Conservation (phyloP, 1,284 basidiomycete genomes). For the Trametes versicolor region DNA sequence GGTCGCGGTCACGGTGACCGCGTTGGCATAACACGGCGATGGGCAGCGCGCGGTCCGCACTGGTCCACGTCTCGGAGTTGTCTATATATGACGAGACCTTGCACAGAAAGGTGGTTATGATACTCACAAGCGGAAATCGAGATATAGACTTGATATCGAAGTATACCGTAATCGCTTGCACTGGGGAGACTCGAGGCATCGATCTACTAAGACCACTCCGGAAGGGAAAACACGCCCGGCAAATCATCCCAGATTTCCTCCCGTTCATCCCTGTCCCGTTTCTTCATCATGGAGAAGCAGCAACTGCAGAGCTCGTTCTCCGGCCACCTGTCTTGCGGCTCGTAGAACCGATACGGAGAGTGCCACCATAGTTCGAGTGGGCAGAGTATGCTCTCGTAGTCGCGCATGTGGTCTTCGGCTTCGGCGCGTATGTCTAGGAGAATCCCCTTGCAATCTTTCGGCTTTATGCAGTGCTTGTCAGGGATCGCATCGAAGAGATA, state of each 20-base stretch:
- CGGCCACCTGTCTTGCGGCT: background rate
- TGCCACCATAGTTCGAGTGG: background rate
- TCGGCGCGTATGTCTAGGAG: background rate
- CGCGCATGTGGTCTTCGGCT: background rate
- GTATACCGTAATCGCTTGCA: too few species aligned
- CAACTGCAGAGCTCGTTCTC: background rate
- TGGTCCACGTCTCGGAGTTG: slow-evolving; percentile 21
- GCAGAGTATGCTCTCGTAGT: background rate
- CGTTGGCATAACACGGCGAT: slow-evolving; percentile 11
- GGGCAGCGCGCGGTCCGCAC: slow-evolving; percentile 5
- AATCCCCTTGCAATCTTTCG: background rate
- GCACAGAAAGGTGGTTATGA: slow-evolving; percentile 16
- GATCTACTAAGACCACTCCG: too few species aligned
- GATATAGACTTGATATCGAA: slow-evolving; percentile 13
- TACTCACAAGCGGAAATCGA: too few species aligned
- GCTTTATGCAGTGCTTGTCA: background rate
- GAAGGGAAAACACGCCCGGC: too few species aligned
- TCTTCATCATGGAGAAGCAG: background rate
- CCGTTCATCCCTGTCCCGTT: background rate
- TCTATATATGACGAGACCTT: slow-evolving; percentile 24
- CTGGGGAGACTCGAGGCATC: too few species aligned
- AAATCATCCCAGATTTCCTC: background rate
- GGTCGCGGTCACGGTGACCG: slow-evolving; percentile 24
- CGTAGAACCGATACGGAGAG: background rate
- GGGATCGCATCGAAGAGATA: background rate